phyloP scores from a whole-genome alignment of 345 rosid genomes.

The Garcia nutans region DNA sequence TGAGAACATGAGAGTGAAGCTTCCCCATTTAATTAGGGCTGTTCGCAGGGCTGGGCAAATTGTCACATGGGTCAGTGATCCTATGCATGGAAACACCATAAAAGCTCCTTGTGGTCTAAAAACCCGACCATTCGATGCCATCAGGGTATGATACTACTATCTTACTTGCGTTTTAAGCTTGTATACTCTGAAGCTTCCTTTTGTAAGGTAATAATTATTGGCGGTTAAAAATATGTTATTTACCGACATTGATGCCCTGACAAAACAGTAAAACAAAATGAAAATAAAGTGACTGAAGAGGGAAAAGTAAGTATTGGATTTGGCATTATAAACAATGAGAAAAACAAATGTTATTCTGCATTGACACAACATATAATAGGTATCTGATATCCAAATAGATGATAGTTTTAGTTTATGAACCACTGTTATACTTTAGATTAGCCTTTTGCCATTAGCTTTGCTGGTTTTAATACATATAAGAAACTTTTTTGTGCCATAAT shows the following conservation, averaged over 20 bases:
- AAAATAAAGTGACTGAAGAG: no score
- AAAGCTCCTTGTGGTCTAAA: slow-evolving; percentile 97
- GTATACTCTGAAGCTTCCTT: not conserved
- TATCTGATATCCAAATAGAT: not conserved
- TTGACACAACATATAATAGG: not conserved
- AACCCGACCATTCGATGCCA: slow-evolving; percentile 91
- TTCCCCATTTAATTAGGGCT: slow-evolving; percentile 82
- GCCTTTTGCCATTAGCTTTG: not conserved
- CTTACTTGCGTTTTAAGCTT: not conserved
- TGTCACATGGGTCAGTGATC: slow-evolving; percentile 95
- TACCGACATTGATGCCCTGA: no score
- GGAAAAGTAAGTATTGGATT: not conserved
- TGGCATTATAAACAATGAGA: no score
- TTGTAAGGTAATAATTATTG: not conserved
- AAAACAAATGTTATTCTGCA: not conserved
- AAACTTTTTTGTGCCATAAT: not conserved
- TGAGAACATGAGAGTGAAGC: slow-evolving; percentile 93
- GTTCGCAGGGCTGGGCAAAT: slow-evolving; percentile 76
- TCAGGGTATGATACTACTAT: slow-evolving; percentile 26
- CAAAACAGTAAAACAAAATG: not conserved
- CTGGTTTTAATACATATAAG: not conserved
- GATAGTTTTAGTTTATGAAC: not conserved
- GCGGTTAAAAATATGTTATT: not conserved
- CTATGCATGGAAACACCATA: slow-evolving; percentile 96
- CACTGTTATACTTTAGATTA: not conserved